phyloP scores from a whole-genome alignment of 495 filamentous ascomycete species.

The Tuber magnatum region DNA sequence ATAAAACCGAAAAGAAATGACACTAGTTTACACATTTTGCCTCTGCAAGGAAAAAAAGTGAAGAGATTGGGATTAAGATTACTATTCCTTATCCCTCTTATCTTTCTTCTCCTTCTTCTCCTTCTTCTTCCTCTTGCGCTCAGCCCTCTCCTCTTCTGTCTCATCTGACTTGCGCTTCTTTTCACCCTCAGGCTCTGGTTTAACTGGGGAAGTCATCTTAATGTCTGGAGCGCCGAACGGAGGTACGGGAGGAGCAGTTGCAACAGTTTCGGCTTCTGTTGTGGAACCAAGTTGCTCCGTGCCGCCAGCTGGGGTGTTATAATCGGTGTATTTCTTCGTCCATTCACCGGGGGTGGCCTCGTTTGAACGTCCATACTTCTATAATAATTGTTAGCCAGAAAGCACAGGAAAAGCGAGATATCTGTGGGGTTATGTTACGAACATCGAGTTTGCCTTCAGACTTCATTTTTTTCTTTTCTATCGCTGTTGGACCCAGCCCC shows the following conservation, averaged over 20 bases:
- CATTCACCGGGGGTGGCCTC: constrained; percentile 86
- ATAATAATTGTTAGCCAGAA: constrained; percentile 7
- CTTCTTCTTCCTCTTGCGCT: constrained; percentile 64
- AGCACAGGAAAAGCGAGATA: not conserved
- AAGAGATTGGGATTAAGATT: constrained; percentile 4
- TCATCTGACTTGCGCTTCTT: constrained; percentile 79
- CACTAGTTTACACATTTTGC: constrained; percentile 32
- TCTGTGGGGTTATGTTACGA: constrained; percentile 37
- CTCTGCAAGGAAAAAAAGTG: not conserved
- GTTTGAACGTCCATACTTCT: constrained; percentile 88
- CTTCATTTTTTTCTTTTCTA: constrained; percentile 99
- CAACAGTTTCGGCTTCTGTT: constrained; percentile 41
- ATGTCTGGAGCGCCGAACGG: constrained; percentile 41
- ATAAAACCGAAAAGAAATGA: constrained; percentile 6
- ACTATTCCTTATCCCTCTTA: constrained; percentile 45
- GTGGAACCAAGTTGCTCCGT: constrained; percentile 42
- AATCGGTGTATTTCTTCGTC: constrained; percentile 85
- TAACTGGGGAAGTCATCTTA: constrained; percentile 44
- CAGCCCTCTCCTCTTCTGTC: constrained; percentile 68
- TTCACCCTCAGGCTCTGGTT: constrained; percentile 44
- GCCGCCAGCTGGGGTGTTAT: constrained; percentile 51
- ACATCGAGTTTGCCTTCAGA: constrained; percentile 91
- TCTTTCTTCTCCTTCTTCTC: constrained; percentile 65
- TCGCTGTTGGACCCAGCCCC: constrained; percentile 82
- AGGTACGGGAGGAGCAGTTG: constrained; percentile 42